phyloP scores from a whole-genome alignment of 805 yeast genomes.

The Suhomyces canberraensis region DNA sequence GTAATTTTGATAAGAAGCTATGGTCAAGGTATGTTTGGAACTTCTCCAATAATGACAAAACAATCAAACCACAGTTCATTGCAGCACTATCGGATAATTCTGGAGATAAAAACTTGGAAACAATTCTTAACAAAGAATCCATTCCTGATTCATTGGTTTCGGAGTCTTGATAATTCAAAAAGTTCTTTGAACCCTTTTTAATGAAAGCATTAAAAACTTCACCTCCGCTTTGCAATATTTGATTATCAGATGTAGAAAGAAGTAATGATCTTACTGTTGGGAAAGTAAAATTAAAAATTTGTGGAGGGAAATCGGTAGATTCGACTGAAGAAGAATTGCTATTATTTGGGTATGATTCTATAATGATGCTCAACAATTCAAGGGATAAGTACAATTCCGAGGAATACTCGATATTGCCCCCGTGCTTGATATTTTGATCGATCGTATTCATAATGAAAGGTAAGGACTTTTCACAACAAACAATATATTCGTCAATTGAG shows the following conservation, averaged over 20 bases:
- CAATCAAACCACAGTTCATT: conserved; percentile 67
- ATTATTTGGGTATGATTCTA: conserved; percentile 40
- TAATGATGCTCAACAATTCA: conserved; percentile 52
- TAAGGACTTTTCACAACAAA: conserved; percentile 49
- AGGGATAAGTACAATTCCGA: conserved; percentile 58
- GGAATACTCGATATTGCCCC: conserved; percentile 44
- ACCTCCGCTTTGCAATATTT: conserved; percentile 71
- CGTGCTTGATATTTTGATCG: conserved; percentile 20
- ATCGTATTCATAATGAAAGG: conserved; percentile 46
- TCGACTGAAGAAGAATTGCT: conserved; percentile 3
- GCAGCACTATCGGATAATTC: conserved; percentile 77
- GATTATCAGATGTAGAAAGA: conserved; percentile 61
- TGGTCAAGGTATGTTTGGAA: conserved; percentile 38
- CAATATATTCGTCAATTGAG: conserved; percentile 41
- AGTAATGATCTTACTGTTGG: conserved; percentile 42
- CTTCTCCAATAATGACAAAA: conserved; percentile 55
- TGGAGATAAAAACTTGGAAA: conserved; percentile 69
- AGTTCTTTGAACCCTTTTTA: conserved; percentile 32
- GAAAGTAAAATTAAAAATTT: conserved; percentile 42
- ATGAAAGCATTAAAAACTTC: conserved; percentile 67
- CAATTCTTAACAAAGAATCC: conserved; percentile 57
- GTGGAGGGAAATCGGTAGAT: conserved; percentile 26
- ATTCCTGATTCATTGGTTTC: conserved; percentile 44
- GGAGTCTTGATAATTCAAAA: conserved; percentile 31
- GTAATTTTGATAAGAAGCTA: conserved; percentile 51